Percentiles rank a stretch among this genome's conserved stretches.
Conservation (phyloP, 2,329 filamentous ascomycete genomes). For the Penicillium sp. region DNA sequence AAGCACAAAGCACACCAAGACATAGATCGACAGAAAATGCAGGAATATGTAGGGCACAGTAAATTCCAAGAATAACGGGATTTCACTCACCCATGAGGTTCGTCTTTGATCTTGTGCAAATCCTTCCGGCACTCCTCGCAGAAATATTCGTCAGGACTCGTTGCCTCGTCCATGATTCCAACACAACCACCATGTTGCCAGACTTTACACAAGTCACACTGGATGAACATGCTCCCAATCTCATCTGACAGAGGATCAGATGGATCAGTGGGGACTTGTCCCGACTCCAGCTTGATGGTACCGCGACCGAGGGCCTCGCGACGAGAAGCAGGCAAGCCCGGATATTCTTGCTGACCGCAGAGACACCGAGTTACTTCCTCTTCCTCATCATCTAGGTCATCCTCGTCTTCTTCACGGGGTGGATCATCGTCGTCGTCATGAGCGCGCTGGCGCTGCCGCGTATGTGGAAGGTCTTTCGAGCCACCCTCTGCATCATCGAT, state of each 20-base stretch:
- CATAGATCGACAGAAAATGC: not conserved
- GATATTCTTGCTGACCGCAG: conserved; percentile 92
- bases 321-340: conserved; percentile 67
- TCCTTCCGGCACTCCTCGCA: conserved; percentile 94
- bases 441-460: conserved; percentile 75
- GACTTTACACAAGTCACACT: conserved; percentile 96
- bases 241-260: conserved; percentile 70
- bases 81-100: conserved; percentile 75
- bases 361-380: conserved; percentile 95
- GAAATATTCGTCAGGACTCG: conserved; percentile 94
- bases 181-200: conserved; percentile 99
- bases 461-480: conserved; percentile 62
- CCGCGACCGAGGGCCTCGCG: conserved; percentile 53
- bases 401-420: conserved; percentile 59
- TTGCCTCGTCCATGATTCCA: conserved; percentile 90
- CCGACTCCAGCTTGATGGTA: conserved; percentile 57
- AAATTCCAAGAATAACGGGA: not conserved
- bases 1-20: not conserved
- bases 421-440: conserved; percentile 64
- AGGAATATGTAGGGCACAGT: not conserved
- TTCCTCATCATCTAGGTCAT: conserved; percentile 64
- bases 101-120: conserved; percentile 77
- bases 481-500: conserved; percentile 54
- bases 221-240: conserved; percentile 90
- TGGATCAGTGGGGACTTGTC: conserved; percentile 56